These are phyloP conservation scores for Eimeria acervulina DNA, from an alignment of 169 alveolate species.

Conservation along the genomic window DNA sequence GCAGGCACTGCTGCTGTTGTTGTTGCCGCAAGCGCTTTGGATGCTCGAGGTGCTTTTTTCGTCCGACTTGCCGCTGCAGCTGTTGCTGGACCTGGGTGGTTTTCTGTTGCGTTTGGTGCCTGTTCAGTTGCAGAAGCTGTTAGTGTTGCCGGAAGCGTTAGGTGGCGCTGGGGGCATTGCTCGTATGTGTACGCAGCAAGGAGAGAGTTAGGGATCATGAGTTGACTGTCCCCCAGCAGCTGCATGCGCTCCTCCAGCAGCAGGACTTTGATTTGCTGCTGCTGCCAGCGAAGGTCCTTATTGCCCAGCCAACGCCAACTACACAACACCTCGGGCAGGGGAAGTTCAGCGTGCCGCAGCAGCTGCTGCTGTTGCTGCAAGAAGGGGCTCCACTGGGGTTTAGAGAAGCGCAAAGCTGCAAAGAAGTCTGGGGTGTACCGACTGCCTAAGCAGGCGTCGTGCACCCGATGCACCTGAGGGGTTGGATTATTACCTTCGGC, in stretches of 20 bases:
- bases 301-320: slow-evolving; percentile 29
- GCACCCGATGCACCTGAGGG: slow-evolving; percentile 51
- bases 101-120: not conserved
- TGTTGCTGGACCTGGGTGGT: not conserved
- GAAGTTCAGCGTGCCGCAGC: not conserved
- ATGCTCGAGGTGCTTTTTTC: not conserved
- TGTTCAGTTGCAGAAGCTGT: not conserved
- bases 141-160: not conserved
- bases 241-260: slow-evolving; percentile 64
- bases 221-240: slow-evolving; percentile 33
- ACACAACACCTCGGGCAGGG: not conserved
- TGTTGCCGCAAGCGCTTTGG: not conserved
- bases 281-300: slow-evolving; percentile 64
- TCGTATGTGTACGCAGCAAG: slow-evolving; percentile 67
- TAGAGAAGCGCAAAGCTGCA: not conserved
- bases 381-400: not conserved
- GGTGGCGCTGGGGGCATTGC: not conserved
- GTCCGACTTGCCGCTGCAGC: slow-evolving; percentile 5
- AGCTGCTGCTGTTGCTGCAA: not conserved
- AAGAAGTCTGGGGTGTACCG: slow-evolving; percentile 29
- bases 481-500: slow-evolving; percentile 51
- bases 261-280: slow-evolving; percentile 25
- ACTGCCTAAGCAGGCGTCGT: slow-evolving; percentile 12
- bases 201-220: slow-evolving; percentile 3
- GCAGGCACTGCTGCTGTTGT: slow-evolving; percentile 5